These are phyloP conservation scores for Lentinula raphanica DNA, from an alignment of 768 basidiomycete species.

Conservation along the genomic window DNA sequence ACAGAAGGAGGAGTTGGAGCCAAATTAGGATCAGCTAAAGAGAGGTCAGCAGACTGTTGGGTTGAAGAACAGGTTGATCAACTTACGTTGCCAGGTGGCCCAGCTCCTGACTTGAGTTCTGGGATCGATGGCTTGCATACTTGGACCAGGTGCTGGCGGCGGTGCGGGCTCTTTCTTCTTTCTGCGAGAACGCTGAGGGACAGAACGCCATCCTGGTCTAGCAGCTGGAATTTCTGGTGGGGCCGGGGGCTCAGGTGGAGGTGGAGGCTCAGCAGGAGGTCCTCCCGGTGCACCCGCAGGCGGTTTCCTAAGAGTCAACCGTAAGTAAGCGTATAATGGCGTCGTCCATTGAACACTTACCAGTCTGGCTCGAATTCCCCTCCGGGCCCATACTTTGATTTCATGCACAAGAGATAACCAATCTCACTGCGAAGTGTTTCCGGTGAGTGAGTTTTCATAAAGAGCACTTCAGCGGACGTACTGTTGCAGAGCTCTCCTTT, in stretches of 20 bases:
- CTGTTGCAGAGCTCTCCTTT: conserved; percentile 74
- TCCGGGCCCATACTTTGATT: conserved; percentile 76
- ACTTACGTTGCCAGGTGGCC: conserved; percentile 65
- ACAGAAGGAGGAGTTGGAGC: conserved; percentile 58
- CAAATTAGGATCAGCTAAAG: conserved; percentile 51
- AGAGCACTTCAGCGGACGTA: conserved; percentile 32
- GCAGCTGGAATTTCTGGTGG: conserved; percentile 39
- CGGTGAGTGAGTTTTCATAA: background rate
- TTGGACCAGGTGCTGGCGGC: conserved; percentile 29
- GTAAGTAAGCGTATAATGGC: background rate
- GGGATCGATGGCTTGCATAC: conserved; percentile 28
- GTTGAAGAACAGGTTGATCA: background rate
- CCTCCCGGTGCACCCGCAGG: conserved; percentile 36
- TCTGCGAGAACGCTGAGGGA: conserved; percentile 33
- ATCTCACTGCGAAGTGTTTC: conserved; percentile 50
- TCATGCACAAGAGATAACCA: conserved; percentile 62
- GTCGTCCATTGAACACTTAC: conserved; percentile 27
- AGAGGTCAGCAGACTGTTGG: background rate
- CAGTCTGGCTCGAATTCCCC: conserved; percentile 85
- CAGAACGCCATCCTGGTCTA: conserved; percentile 60
- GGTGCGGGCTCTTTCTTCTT: conserved; percentile 41
- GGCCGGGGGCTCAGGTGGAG: conserved; percentile 29
- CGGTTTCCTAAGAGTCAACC: conserved; percentile 33
- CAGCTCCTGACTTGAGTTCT: conserved; percentile 47
- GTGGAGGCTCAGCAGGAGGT: conserved; percentile 38